These are phyloP conservation scores for Zalaria sp. DNA, from an alignment of 2,329 filamentous ascomycete genomes.

Conservation along the genomic window DNA sequence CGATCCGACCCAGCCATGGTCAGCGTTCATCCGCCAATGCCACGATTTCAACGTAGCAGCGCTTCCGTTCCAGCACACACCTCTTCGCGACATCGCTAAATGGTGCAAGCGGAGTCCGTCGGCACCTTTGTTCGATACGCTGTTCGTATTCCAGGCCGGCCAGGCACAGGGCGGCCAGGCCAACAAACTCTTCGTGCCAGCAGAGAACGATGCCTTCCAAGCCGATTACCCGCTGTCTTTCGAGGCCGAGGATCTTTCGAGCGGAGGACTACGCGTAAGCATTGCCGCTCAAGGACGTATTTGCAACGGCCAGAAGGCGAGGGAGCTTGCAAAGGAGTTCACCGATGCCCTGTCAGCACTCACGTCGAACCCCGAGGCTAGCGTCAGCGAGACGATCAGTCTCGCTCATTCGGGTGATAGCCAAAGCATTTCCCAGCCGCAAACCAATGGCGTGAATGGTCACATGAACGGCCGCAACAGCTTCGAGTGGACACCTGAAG, in stretches of 20 bases:
- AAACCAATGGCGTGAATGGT: conserved; percentile 1
- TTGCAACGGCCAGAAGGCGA: conserved; percentile 20
- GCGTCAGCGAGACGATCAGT: conserved; percentile 9
- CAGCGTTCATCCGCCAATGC: conserved; percentile 44
- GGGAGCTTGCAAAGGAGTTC: conserved; percentile 29
- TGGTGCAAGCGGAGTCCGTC: conserved; percentile 48
- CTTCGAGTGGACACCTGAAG: conserved; percentile 47
- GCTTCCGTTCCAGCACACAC: conserved; percentile 63
- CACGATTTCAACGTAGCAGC: conserved; percentile 57
- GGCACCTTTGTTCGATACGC: conserved; percentile 57
- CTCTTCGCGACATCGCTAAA: conserved; percentile 66
- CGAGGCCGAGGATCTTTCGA: conserved; percentile 46
- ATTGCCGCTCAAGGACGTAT: conserved; percentile 43
- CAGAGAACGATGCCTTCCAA: conserved; percentile 9
- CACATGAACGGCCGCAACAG: conserved; percentile 11
- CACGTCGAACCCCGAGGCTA: conserved; percentile 17
- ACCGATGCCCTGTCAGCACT: conserved; percentile 23
- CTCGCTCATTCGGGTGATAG: conserved; percentile 6
- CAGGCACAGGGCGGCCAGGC: conserved; percentile 42
- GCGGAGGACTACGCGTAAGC: conserved; percentile 38
- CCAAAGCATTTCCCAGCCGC: conserved; percentile 5
- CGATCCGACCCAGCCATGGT: conserved; percentile 38
- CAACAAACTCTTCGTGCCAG: conserved; percentile 1
- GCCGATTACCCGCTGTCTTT: conserved; percentile 67
- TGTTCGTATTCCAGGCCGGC: conserved; percentile 65